Evolutionary conservation across 345 rosid species (phyloP).

Genomic region (Eutrema yunnanense): DNA sequence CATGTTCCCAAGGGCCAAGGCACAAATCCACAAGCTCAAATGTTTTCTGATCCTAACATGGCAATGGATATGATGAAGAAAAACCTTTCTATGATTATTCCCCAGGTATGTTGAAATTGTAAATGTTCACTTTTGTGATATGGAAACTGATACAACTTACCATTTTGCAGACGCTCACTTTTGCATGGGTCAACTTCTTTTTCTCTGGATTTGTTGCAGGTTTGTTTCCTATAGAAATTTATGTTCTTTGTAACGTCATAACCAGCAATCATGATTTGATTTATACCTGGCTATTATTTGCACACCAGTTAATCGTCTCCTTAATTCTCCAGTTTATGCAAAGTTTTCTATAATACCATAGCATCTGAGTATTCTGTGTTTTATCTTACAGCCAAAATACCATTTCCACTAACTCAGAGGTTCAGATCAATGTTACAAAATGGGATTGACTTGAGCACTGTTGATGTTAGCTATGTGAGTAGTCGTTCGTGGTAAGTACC

Average conservation of each 20-base stretch:
- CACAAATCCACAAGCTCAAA: constrained; percentile 88
- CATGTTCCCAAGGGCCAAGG: constrained; percentile 80
- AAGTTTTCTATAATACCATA: neutral
- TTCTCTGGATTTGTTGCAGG: constrained; percentile 99
- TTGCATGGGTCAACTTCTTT: constrained; percentile 99
- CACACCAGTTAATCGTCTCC: neutral
- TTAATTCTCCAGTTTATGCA: neutral
- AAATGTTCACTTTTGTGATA: neutral
- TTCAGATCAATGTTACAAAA: constrained; percentile 98
- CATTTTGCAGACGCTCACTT: constrained; percentile 80
- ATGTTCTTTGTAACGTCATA: neutral
- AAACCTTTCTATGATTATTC: constrained; percentile 96
- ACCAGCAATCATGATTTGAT: neutral
- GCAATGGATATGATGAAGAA: constrained; percentile 99
- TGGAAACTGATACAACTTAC: constrained; percentile 20
- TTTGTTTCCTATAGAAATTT: constrained; percentile 8
- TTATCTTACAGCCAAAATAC: constrained; percentile 71
- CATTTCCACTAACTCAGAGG: constrained; percentile 96
- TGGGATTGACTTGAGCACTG: constrained; percentile 98
- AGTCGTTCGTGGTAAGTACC: constrained; percentile 87
- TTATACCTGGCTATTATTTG: neutral
- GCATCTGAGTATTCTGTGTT: neutral
- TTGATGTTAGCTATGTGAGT: constrained; percentile 98
- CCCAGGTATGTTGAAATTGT: constrained; percentile 57
- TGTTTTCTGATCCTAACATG: constrained; percentile 99